Percentiles rank a stretch among this genome's conserved stretches.
These are phyloP conservation scores for Margaritispora aquatica DNA, from an alignment of 495 filamentous ascomycete species.

Conservation along the genomic window DNA sequence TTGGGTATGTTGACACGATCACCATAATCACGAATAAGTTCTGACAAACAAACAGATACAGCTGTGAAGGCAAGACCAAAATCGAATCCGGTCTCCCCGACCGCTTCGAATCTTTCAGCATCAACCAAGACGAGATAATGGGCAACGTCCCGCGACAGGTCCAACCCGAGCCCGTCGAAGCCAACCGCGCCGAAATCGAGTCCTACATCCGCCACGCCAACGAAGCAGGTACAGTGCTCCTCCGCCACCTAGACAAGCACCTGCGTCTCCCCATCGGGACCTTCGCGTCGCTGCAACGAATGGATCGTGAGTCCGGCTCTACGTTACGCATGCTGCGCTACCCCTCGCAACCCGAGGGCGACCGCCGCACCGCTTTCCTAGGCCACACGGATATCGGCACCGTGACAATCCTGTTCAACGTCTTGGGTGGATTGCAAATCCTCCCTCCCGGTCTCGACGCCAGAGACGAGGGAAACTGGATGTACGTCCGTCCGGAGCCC, in stretches of 20 bases:
- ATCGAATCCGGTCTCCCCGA: conserved; percentile 17
- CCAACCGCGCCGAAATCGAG: conserved; percentile 4
- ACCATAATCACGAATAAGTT: not conserved
- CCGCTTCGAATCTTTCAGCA: conserved; percentile 26
- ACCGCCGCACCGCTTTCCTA: conserved; percentile 3
- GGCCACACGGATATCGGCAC: conserved; percentile 5
- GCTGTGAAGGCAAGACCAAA: conserved; percentile 5
- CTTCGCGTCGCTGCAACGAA: not conserved
- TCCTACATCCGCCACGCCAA: conserved; percentile 1
- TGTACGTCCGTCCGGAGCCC: conserved; percentile 49
- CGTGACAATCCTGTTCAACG: conserved; percentile 2
- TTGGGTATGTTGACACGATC: not conserved
- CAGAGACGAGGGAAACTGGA: conserved; percentile 34
- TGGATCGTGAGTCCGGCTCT: not conserved
- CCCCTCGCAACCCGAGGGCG: not conserved
- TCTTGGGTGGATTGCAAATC: conserved; percentile 1
- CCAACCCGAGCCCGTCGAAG: conserved; percentile 17
- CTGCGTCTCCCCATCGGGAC: not conserved
- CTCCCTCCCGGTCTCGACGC: not conserved
- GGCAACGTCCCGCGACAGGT: conserved; percentile 8
- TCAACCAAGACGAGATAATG: conserved; percentile 27
- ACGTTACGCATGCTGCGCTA: conserved; percentile 1
- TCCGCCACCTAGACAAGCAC: not conserved
- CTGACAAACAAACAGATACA: not conserved
- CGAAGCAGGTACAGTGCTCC: not conserved